Base-by-base conservation (phyloP, 805 yeast species). In the Candida boleticola region DNA sequence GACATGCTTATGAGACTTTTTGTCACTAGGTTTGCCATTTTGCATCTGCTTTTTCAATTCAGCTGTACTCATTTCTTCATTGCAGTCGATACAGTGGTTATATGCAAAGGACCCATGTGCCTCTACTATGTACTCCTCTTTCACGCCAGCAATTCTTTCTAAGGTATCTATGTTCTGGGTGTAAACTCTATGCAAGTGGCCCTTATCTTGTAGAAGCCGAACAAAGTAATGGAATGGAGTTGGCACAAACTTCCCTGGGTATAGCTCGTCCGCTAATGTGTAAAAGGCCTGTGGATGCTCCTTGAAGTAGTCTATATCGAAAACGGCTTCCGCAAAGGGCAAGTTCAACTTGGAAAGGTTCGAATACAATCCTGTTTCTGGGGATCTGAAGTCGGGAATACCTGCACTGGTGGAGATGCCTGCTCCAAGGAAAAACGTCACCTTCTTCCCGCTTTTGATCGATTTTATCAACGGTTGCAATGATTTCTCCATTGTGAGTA, bases 311-410 rank as follows among this genome's bases (percentile, higher is more conserved):
- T 83, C 90, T 32, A 92, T 83, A 57, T 90, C 97, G 59, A 92
- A 92, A 1, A 92, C 97, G 0, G 97, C 97, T 58, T 92, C 99
- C 0, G 97, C 93, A 58, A 79, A 89, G 4, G 98, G 98, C 37
- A 92, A 67, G 27, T 86, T 74, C 29, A 90, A 70, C 48, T 79
- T 73, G 17, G 83, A 73, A 39, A 92, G 68, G 58, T 92, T 92
- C 48, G 89, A 79, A 55, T 92, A 92, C 5, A 92, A 73, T 0
- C 95, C 95, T 1, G 98, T 92, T 33, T 80, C 77, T 1, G 97
- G 97, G 16, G 95, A 82, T 51, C 98, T 72, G 60, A 92, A 92
- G 60, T 92, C 99, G 0, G 98, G 99, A 36, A 90, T 92, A 0
- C 98, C 99, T 36, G 95, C 89, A 2, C 86, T 72, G 0, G 98